Evolutionary conservation across 2,329 filamentous ascomycete species (phyloP), one percentile per base, ranked within the genome.

Genomic region (Cladosporium sp.): DNA sequence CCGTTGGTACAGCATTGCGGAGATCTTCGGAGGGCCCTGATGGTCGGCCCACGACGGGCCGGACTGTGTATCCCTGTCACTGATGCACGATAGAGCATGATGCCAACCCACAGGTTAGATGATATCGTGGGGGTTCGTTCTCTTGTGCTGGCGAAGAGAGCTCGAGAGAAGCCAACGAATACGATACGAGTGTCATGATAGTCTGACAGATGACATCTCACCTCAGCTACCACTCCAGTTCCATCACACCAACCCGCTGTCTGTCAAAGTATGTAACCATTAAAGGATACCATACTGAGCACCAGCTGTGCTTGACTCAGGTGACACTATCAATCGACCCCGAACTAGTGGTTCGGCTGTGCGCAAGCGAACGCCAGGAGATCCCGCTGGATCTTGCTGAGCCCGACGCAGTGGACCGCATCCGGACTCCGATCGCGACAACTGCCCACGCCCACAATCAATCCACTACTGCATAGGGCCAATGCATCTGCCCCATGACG

Each of bases 331-430:
- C 34, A 36, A 64, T 57, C 61, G 51, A 57, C 36, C 18, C 61
- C 61, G 51, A 26, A 36, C 24, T 28, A 55, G 49, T 28, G 61
- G 61, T 63, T 63, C 60, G 60, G 60, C 49, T 63, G 60, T 63
- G 60, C 49, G 24, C 61, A 64, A 57, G 61, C 61, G 61, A 63
- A 51, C 60, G 60, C 60, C 60, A 63, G 49, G 34, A 64, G 61
- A 64, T 64, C 38, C 61, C 51, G 24, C 14, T 55, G 28, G 36
- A 57, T 57, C 51, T 41, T 24, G 32, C 24, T 57, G 47, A 54
- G 60, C 60, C 61, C 61, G 51, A 64, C 61, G 61, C 61, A 64
- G 36, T 64, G 61, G 61, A 26, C 61, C 61, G 36, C 28, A 57
- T 64, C 61, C 61, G 61, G 61, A 24, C 28, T 41, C 61, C 61